phyloP scores from a whole-genome alignment of 2,329 filamentous ascomycete genomes.

The Monilinia fructicola region DNA sequence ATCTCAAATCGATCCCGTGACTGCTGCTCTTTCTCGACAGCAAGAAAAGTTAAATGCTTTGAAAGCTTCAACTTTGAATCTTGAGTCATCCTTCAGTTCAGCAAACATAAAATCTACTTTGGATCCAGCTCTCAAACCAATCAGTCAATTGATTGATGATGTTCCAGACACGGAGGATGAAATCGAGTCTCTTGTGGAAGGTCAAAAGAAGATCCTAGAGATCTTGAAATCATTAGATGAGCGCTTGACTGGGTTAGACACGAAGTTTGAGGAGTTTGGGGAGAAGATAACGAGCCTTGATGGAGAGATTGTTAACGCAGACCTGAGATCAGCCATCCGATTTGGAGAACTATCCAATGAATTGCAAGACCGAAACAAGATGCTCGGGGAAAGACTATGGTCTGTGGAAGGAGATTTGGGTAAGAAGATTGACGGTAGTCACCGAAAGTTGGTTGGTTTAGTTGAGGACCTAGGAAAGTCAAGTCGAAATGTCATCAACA shows the following conservation, averaged over 20 bases:
- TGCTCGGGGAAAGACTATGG: constrained; percentile 29
- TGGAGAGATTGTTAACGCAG: constrained; percentile 28
- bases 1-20: constrained; percentile 30
- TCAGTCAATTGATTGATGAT: constrained; percentile 26
- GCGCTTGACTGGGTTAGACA: constrained; percentile 24
- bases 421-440: constrained; percentile 31
- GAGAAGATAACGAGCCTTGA: constrained; percentile 28
- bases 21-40: constrained; percentile 27
- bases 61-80: constrained; percentile 31
- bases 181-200: constrained; percentile 24
- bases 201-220: constrained; percentile 27
- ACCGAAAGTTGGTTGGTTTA: constrained; percentile 28
- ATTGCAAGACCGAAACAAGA: constrained; percentile 33
- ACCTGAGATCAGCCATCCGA: constrained; percentile 31
- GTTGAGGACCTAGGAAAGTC: constrained; percentile 31
- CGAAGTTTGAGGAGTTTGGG: constrained; percentile 27
- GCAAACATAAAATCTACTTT: constrained; percentile 26
- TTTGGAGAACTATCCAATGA: constrained; percentile 35
- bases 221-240: constrained; percentile 26
- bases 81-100: constrained; percentile 29
- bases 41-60: constrained; percentile 33
- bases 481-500: constrained; percentile 26
- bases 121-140: constrained; percentile 27
- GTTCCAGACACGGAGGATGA: constrained; percentile 29
- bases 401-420: constrained; percentile 31